Evolutionary conservation across 495 filamentous ascomycete genomes (phyloP).

Genomic region (Echria macrotheca): DNA sequence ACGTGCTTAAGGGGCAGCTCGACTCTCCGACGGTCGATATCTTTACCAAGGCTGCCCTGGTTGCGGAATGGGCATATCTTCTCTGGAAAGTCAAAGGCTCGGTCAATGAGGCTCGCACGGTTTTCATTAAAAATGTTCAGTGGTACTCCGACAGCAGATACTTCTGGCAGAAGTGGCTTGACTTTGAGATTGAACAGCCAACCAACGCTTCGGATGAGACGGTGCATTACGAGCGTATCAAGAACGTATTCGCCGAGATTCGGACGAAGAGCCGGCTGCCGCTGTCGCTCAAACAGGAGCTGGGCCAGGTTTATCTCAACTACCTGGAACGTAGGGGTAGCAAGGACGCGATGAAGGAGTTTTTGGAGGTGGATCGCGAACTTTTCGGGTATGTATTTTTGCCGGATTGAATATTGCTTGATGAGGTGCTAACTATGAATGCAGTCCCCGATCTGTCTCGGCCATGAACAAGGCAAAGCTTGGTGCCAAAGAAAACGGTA

Average conservation of each 20-base stretch:
- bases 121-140: conserved; percentile 77
- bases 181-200: conserved; percentile 86
- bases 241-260: conserved; percentile 74
- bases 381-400: conserved; percentile 64
- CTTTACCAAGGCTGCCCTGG: conserved; percentile 78
- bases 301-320: conserved; percentile 72
- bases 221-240: conserved; percentile 66
- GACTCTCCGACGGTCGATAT: conserved; percentile 65
- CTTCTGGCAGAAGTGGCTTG: conserved; percentile 88
- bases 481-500: conserved; percentile 55
- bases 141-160: conserved; percentile 81
- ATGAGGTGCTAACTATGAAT: conserved; percentile 12
- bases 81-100: conserved; percentile 89
- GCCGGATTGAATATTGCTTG: not conserved
- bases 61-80: conserved; percentile 83
- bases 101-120: conserved; percentile 75
- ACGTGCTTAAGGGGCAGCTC: conserved; percentile 75
- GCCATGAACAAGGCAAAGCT: conserved; percentile 30
- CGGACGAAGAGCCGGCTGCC: conserved; percentile 68
- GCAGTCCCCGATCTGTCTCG: conserved; percentile 47
- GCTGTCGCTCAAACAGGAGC: conserved; percentile 62
- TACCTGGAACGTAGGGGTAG: conserved; percentile 82
- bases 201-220: conserved; percentile 60
- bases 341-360: conserved; percentile 81
- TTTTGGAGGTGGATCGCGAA: conserved; percentile 76